phyloP scores from a whole-genome alignment of 352 stramenopile genomes.

The Phytophthora rubi region DNA sequence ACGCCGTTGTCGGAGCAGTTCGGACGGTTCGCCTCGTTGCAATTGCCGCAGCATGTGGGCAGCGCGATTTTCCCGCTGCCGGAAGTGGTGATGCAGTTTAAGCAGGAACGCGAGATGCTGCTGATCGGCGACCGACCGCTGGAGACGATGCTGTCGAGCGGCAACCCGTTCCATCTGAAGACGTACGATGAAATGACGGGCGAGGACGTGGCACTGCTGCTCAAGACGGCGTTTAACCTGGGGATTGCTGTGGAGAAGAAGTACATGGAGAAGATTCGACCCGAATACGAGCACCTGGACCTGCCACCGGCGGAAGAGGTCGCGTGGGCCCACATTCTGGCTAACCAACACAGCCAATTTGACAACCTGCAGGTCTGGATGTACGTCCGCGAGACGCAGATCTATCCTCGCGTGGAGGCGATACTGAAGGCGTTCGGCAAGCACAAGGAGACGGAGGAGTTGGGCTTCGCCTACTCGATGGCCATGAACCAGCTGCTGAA shows the following conservation, averaged over 20 bases:
- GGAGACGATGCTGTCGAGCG: constrained; percentile 63
- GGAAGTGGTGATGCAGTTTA: constrained; percentile 45
- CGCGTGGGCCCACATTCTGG: constrained; percentile 83
- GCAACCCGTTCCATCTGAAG: constrained; percentile 67
- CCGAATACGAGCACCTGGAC: constrained; percentile 43
- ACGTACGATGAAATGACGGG: constrained; percentile 49
- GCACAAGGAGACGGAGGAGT: constrained; percentile 73
- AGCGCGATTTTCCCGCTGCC: constrained; percentile 46
- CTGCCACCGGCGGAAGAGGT: constrained; percentile 67
- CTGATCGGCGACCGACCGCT: constrained; percentile 72
- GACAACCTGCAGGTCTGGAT: constrained; percentile 88
- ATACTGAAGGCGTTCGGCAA: constrained; percentile 61
- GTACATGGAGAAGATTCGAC: constrained; percentile 71
- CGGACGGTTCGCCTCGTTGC: constrained; percentile 65
- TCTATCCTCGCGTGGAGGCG: constrained; percentile 71
- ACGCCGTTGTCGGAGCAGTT: constrained; percentile 47
- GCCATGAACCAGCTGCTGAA: constrained; percentile 80
- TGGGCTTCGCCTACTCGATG: constrained; percentile 84
- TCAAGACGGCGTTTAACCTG: constrained; percentile 87
- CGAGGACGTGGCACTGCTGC: constrained; percentile 70
- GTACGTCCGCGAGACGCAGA: constrained; percentile 85
- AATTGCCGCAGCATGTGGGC: constrained; percentile 58
- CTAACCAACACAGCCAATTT: constrained; percentile 82
- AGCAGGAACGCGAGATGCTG: constrained; percentile 53
- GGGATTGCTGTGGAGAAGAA: constrained; percentile 84